These are phyloP conservation scores for Apiospora aurea DNA, from an alignment of 2,329 filamentous ascomycete species.

Conservation along the genomic window DNA sequence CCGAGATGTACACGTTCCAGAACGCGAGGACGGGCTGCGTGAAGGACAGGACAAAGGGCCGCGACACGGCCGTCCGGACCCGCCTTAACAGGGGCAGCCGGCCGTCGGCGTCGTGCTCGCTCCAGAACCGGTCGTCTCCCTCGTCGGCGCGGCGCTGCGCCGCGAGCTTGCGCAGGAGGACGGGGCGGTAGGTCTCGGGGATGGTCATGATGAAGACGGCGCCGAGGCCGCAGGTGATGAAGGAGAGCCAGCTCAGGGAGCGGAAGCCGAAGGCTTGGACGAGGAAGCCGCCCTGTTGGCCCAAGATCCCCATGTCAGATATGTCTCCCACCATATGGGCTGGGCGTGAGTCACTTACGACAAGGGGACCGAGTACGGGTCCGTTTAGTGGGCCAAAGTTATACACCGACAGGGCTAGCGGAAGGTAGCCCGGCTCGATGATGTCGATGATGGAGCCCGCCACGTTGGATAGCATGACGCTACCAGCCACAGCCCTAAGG, in stretches of 20 bases:
- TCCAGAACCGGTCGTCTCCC: constrained; percentile 59
- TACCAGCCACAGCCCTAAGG: constrained; percentile 61
- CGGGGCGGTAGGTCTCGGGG: constrained; percentile 63
- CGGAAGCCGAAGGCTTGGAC: constrained; percentile 66
- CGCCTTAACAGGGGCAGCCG: constrained; percentile 58
- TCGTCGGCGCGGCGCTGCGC: constrained; percentile 55
- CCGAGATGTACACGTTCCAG: constrained; percentile 68
- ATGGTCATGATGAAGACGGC: constrained; percentile 56
- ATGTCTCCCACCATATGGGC: neutral
- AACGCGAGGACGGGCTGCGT: constrained; percentile 61
- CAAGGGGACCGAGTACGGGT: constrained; percentile 40
- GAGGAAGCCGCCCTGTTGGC: constrained; percentile 61
- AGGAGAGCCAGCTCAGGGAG: constrained; percentile 66
- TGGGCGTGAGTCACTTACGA: neutral
- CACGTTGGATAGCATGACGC: constrained; percentile 68
- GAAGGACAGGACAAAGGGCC: constrained; percentile 67
- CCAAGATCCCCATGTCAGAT: neutral
- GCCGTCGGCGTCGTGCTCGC: constrained; percentile 68
- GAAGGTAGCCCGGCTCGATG: constrained; percentile 64
- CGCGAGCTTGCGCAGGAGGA: constrained; percentile 58
- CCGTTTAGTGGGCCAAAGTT: constrained; percentile 69
- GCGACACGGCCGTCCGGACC: constrained; percentile 63
- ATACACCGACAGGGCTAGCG: constrained; percentile 70
- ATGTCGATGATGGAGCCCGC: constrained; percentile 69
- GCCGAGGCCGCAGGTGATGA: constrained; percentile 61